Evolutionary conservation across 23 red algal genomes (phyloP).

Genomic region (Porphyridium purpureum): DNA sequence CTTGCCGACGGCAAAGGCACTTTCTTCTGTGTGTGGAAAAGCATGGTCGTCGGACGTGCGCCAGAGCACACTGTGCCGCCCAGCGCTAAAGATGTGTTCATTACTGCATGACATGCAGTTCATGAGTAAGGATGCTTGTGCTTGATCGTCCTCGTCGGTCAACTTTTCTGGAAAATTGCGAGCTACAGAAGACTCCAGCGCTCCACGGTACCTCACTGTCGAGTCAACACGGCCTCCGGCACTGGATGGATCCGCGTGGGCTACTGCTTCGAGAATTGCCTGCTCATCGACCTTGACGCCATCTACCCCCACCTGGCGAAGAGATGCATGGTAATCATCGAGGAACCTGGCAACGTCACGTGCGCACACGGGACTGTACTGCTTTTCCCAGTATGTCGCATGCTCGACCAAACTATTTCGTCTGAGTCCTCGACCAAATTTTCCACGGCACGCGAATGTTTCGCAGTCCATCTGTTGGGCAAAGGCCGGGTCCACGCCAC

Average conservation of each 20-base stretch:
- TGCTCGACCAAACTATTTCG: conserved; percentile 12
- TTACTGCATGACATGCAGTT: conserved; percentile 46
- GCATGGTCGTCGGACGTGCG: conserved; percentile 66
- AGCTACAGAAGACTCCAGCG: conserved; percentile 7
- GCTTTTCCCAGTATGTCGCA: conserved; percentile 18
- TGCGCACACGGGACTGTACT: conserved; percentile 5
- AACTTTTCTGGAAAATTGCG: conserved; percentile 7
- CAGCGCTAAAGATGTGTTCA: conserved; percentile 24
- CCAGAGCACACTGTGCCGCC: no score
- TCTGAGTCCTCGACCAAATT: conserved; percentile 14
- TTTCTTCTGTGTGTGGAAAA: conserved; percentile 29
- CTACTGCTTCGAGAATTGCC: conserved; percentile 27
- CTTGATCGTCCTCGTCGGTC: no score
- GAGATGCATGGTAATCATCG: conserved; percentile 8
- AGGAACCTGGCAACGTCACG: no score
- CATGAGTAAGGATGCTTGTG: no score
- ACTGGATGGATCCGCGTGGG: neutral
- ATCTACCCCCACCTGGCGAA: conserved; percentile 11
- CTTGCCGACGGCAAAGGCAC: conserved; percentile 6
- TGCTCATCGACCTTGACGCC: conserved; percentile 50
- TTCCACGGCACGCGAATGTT: no score
- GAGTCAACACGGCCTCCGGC: neutral
- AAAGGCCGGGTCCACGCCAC: conserved; percentile 7
- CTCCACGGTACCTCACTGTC: conserved; percentile 13
- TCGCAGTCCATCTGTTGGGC: no score